phyloP scores from a whole-genome alignment of 768 basidiomycete genomes.

The Pulveroboletus sp. region DNA sequence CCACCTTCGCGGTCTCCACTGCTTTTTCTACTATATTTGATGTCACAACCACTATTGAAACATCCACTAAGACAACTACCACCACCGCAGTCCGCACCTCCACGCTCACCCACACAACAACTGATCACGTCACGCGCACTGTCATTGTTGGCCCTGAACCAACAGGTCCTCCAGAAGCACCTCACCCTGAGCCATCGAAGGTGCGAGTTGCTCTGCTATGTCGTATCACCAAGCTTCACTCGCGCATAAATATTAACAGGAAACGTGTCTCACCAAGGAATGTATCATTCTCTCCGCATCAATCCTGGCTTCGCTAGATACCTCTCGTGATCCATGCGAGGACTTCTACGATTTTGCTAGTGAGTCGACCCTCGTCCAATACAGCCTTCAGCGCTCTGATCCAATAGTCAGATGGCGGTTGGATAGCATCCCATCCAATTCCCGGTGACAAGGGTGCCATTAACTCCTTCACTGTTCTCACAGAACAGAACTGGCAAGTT shows the following conservation, averaged over 20 bases:
- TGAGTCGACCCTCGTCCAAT: slow-evolving; percentile 38
- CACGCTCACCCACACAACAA: slow-evolving; percentile 36
- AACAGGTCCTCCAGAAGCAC: slow-evolving; percentile 41
- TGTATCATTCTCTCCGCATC: slow-evolving; percentile 83
- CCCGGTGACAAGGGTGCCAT: slow-evolving; percentile 78
- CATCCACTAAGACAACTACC: slow-evolving; percentile 38
- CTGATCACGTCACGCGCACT: slow-evolving; percentile 35
- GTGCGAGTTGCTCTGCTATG: slow-evolving; percentile 25
- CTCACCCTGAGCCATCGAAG: slow-evolving; percentile 57
- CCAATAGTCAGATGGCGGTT: slow-evolving; percentile 66
- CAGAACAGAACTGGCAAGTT: slow-evolving; percentile 72
- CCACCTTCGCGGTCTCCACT: slow-evolving; percentile 33
- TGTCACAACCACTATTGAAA: slow-evolving; percentile 36
- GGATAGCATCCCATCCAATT: slow-evolving; percentile 77
- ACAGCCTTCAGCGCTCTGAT: slow-evolving; percentile 3
- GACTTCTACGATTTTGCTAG: slow-evolving; percentile 93
- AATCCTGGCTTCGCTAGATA: slow-evolving; percentile 77
- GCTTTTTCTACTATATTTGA: slow-evolving; percentile 30
- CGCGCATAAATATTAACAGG: slow-evolving; percentile 32
- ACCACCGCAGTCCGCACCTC: slow-evolving; percentile 35
- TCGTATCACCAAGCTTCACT: neutral
- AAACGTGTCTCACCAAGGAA: slow-evolving; percentile 66
- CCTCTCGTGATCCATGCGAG: slow-evolving; percentile 85
- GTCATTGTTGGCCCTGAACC: slow-evolving; percentile 39
- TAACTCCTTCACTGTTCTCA: slow-evolving; percentile 67